A percentile compares a stretch with the other conserved stretches of the same genome.
phyloP scores from a whole-genome alignment of 2,329 filamentous ascomycete species.

The Ophiostoma fasciatum region DNA sequence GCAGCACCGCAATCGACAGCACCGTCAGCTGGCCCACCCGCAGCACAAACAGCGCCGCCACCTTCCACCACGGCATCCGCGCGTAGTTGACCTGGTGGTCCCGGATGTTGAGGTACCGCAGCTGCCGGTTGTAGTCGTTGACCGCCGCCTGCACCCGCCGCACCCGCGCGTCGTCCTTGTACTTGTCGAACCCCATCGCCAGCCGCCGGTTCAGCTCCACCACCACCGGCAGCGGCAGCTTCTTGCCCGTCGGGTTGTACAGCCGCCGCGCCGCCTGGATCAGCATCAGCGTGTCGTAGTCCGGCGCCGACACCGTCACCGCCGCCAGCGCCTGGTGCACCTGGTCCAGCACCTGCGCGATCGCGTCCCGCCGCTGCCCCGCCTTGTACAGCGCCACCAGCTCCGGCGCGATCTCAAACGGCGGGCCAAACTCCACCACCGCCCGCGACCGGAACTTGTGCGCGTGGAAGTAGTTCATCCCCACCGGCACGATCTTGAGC shows the following conservation, averaged over 20 bases:
- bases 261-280: conserved; percentile 87
- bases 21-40: conserved; percentile 63
- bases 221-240: conserved; percentile 78
- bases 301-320: conserved; percentile 81
- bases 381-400: conserved; percentile 74
- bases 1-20: conserved; percentile 67
- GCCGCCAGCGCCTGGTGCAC: conserved; percentile 74
- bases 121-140: conserved; percentile 70
- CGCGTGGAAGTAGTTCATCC: conserved; percentile 99
- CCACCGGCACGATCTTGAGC: conserved; percentile 87
- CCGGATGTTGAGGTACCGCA: conserved; percentile 72
- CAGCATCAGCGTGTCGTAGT: conserved; percentile 93
- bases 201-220: conserved; percentile 88
- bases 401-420: conserved; percentile 70
- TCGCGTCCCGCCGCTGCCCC: conserved; percentile 73
- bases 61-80: conserved; percentile 62
- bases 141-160: conserved; percentile 60
- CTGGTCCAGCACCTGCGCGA: conserved; percentile 69
- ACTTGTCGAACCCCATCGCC: conserved; percentile 79
- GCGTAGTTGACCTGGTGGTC: conserved; percentile 94
- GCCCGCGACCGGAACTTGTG: conserved; percentile 96
- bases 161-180: conserved; percentile 82
- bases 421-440: conserved; percentile 86
- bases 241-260: conserved; percentile 90
- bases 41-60: conserved; percentile 65